Percentiles rank a stretch among this genome's conserved stretches.
These are phyloP conservation scores for Porogramme epimiltina DNA, from an alignment of 1,284 basidiomycete species.

Conservation along the genomic window DNA sequence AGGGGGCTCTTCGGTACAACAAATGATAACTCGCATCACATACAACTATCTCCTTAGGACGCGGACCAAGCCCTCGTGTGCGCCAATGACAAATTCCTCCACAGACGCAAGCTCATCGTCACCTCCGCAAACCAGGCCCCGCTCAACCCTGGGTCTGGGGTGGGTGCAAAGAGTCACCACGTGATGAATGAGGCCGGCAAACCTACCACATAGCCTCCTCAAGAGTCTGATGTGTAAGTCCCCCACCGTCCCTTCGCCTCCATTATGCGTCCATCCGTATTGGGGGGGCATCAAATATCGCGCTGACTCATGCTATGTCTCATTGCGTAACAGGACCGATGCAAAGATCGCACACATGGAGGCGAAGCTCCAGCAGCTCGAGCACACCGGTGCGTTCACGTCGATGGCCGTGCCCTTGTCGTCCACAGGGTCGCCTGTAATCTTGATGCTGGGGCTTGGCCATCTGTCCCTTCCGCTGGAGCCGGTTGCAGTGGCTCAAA, in stretches of 20 bases:
- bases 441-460: slow-evolving; percentile 14
- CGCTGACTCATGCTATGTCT: neutral
- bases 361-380: slow-evolving; percentile 87
- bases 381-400: slow-evolving; percentile 28
- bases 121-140: slow-evolving; percentile 87
- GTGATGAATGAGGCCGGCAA: slow-evolving; percentile 60
- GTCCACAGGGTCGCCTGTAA: slow-evolving; percentile 3
- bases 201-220: slow-evolving; percentile 84
- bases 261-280: neutral
- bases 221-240: slow-evolving; percentile 78
- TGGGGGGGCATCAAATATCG: neutral
- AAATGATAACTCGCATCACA: slow-evolving; percentile 11
- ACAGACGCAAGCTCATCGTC: slow-evolving; percentile 86
- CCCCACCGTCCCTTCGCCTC: neutral
- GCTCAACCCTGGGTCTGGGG: slow-evolving; percentile 35
- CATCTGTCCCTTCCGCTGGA: slow-evolving; percentile 59
- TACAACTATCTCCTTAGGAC: slow-evolving; percentile 58
- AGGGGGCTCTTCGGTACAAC: slow-evolving; percentile 11
- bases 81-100: slow-evolving; percentile 80
- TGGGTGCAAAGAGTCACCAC: slow-evolving; percentile 37
- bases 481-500: slow-evolving; percentile 33
- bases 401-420: neutral
- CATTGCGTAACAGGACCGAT: slow-evolving; percentile 55
- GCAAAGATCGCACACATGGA: slow-evolving; percentile 95
- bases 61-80: slow-evolving; percentile 78